These are phyloP conservation scores for Bassia scoparia DNA, from an alignment of 148 eudicot genomes.

Conservation along the genomic window DNA sequence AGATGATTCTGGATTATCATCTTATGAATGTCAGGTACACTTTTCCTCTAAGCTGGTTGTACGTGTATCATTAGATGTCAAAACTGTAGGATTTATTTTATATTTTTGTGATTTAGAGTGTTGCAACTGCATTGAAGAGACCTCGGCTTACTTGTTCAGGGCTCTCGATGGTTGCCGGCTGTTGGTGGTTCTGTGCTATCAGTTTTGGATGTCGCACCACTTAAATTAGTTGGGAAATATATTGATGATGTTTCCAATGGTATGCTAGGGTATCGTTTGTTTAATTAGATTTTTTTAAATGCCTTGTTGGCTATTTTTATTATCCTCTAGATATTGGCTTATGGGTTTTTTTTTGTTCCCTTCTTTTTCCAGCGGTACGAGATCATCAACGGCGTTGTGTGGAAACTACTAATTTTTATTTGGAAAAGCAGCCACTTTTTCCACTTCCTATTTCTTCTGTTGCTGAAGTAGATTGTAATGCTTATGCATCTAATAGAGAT, in stretches of 20 bases:
- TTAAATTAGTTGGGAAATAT: conserved; percentile 60
- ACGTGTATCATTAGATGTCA: conserved; percentile 8
- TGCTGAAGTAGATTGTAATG: conserved; percentile 39
- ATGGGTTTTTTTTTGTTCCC: conserved; percentile 8
- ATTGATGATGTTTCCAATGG: conserved; percentile 79
- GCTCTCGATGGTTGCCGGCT: conserved; percentile 49
- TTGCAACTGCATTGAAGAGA: conserved; percentile 21
- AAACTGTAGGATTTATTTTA: conserved; percentile 24
- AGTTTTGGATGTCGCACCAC: conserved; percentile 81
- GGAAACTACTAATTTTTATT: conserved; percentile 37
- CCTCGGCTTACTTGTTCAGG: conserved; percentile 28
- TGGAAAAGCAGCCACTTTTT: conserved; percentile 67
- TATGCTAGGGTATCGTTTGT: conserved; percentile 32
- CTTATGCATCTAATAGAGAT: conserved; percentile 31
- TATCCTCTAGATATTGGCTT: conserved; percentile 20
- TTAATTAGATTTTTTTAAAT: conserved; percentile 10
- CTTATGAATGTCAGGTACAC: conserved; percentile 38
- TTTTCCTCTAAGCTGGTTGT: conserved; percentile 24
- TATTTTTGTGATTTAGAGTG: conserved; percentile 22
- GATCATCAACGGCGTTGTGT: conserved; percentile 51
- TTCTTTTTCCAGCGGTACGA: conserved; percentile 49
- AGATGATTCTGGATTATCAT: conserved; percentile 23
- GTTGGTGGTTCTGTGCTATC: conserved; percentile 58
- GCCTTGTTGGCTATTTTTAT: conserved; percentile 14
- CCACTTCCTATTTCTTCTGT: conserved; percentile 40